phyloP scores from a whole-genome alignment of 225 moss, liverwort and hornwort species.

The Rhytidiadelphus loreus region DNA sequence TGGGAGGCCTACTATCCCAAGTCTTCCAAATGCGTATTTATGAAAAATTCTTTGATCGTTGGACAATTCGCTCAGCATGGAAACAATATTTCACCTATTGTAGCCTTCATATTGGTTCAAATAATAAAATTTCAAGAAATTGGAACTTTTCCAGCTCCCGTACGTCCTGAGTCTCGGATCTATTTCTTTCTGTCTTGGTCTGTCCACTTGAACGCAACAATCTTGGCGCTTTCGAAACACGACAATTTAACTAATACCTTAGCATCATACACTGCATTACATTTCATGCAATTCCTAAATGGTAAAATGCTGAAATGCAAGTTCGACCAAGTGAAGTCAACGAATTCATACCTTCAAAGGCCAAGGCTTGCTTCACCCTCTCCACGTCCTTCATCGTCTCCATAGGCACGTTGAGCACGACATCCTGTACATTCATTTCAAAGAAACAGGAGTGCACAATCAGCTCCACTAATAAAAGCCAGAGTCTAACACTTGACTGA shows the following conservation, averaged over 20 bases:
- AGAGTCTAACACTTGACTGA: not conserved
- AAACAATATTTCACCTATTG: not conserved
- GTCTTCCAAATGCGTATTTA: not conserved
- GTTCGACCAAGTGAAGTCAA: not conserved
- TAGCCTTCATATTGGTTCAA: not conserved
- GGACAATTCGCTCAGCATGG: not conserved
- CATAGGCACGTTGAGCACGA: slow-evolving; percentile 38
- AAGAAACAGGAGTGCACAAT: not conserved
- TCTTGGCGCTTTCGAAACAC: not conserved
- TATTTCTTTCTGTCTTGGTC: not conserved
- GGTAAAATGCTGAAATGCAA: not conserved
- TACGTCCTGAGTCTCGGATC: not conserved
- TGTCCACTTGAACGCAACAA: not conserved
- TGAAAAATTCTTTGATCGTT: not conserved
- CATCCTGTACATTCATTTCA: slow-evolving; percentile 26
- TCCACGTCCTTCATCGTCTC: slow-evolving; percentile 38
- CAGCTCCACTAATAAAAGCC: not conserved
- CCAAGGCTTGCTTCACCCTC: slow-evolving; percentile 40
- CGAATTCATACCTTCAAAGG: slow-evolving; percentile 6
- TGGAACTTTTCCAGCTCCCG: not conserved
- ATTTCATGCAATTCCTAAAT: not conserved
- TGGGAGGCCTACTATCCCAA: not conserved
- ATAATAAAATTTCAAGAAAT: not conserved
- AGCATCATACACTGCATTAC: no score
- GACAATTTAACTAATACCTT: not conserved